phyloP scores from a whole-genome alignment of 768 basidiomycete species.

The Amanita rubescens region DNA sequence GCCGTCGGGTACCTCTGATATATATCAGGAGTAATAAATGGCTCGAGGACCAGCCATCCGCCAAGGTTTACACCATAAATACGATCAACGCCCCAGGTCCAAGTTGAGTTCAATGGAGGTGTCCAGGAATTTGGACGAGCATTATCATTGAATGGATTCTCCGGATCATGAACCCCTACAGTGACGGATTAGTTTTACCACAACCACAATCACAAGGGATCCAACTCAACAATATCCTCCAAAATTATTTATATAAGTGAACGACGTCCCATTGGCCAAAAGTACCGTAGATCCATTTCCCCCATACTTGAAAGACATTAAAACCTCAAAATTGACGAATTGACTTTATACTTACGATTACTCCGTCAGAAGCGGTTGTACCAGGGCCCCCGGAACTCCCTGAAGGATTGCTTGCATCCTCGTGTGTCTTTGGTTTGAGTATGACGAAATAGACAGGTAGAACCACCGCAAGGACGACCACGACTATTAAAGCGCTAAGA shows the following conservation, averaged over 20 bases:
- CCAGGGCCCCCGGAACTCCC: too few relatives aligned
- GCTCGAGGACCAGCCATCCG: slow-evolving; percentile 71
- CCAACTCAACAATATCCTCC: slow-evolving; percentile 51
- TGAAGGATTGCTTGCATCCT: slow-evolving; percentile 1
- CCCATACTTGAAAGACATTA: slow-evolving; percentile 31
- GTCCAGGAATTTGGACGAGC: slow-evolving; percentile 69
- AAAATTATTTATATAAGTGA: slow-evolving; percentile 66
- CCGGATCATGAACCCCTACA: slow-evolving; percentile 51
- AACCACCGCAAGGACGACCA: slow-evolving; percentile 23
- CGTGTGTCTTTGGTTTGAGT: slow-evolving; percentile 18
- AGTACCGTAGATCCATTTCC: slow-evolving; percentile 55
- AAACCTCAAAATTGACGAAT: not conserved
- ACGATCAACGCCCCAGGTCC: slow-evolving; percentile 56
- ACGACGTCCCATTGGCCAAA: slow-evolving; percentile 59
- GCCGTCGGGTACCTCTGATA: slow-evolving; percentile 52
- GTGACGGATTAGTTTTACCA: not conserved
- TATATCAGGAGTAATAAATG: slow-evolving; percentile 62
- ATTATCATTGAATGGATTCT: slow-evolving; percentile 59
- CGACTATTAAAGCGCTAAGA: slow-evolving; percentile 11
- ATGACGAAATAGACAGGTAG: slow-evolving; percentile 28
- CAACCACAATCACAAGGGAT: not conserved
- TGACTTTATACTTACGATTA: slow-evolving; percentile 2
- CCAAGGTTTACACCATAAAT: slow-evolving; percentile 63
- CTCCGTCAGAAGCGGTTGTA: not conserved
- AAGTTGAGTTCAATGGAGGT: slow-evolving; percentile 60